phyloP scores from a whole-genome alignment of 1,284 basidiomycete species.

The Volvariella surrecta region DNA sequence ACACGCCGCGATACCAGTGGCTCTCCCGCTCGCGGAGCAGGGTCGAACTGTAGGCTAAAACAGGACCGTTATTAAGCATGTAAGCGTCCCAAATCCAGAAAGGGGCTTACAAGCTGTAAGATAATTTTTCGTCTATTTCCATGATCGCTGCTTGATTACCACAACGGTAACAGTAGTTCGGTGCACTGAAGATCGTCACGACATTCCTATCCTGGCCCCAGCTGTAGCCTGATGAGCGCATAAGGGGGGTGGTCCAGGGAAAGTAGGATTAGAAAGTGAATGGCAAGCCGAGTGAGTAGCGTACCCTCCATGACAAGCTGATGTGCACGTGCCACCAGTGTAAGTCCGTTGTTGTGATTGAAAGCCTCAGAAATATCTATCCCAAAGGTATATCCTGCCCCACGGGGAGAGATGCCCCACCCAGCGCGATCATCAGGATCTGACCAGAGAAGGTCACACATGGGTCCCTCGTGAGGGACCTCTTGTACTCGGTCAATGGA shows the following conservation, averaged over 20 bases:
- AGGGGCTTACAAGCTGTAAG: conserved; percentile 77
- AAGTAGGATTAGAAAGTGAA: background rate
- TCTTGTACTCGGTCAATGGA: conserved; percentile 98
- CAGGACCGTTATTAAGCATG: conserved; percentile 7
- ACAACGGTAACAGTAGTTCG: conserved; percentile 99
- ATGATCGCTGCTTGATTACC: conserved; percentile 99
- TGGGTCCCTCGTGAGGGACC: conserved; percentile 97
- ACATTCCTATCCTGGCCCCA: conserved; percentile 99
- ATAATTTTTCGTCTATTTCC: conserved; percentile 99
- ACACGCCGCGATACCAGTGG: conserved; percentile 97
- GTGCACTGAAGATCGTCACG: conserved; percentile 99
- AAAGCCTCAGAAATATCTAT: conserved; percentile 98
- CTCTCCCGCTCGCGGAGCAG: conserved; percentile 96
- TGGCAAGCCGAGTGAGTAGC: conserved; percentile 16
- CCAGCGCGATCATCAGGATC: conserved; percentile 99
- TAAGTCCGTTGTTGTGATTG: conserved; percentile 98
- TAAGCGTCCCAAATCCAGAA: conserved; percentile 2
- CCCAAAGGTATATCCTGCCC: conserved; percentile 98
- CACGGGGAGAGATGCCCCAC: conserved; percentile 98
- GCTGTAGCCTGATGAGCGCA: conserved; percentile 56
- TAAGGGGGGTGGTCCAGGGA: background rate
- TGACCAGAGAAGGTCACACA: conserved; percentile 99
- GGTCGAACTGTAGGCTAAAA: conserved; percentile 97
- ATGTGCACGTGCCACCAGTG: conserved; percentile 92
- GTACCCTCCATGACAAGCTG: conserved; percentile 97